Evolutionary conservation across 805 yeast genomes (phyloP), one percentile per base, ranked within the genome.

Genomic region (Barnettozyma populi): DNA sequence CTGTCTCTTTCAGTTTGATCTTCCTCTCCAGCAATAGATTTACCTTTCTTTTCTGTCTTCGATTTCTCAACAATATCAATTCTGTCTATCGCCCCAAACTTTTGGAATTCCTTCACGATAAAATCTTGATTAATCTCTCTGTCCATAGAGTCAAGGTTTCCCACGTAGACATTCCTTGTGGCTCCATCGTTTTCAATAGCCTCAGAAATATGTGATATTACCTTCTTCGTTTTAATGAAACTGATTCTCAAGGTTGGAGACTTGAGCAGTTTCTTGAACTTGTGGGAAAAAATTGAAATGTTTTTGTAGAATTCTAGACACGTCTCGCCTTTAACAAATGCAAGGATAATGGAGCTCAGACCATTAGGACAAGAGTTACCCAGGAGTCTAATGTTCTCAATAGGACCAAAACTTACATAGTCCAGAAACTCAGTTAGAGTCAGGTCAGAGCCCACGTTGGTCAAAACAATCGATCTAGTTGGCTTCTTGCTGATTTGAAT

Each of bases 121-220:
- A 67, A 69, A 0, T 61, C 64, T 46, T 69, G 78, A 44, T 65
- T 64, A 18, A 75, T 68, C 7, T 55, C 61, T 36, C 58, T 59
- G 27, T 73, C 63, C 13, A 68, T 57, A 35, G 79, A 79, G 48
- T 80, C 77, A 46, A 90, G 70, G 54, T 80, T 80, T 13, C 97
- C 96, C 50, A 92, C 72, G 61, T 86, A 90, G 20, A 92, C 96
- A 62, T 90, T 90, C 70, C 99, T 80, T 19, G 97, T 87, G 2
- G 98, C 98, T 38, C 90, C 89, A 56, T 88, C 92, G 53, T 87
- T 79, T 48, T 81, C 80, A 45, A 94, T 86, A 6, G 70, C 68
- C 13, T 62, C 51, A 19, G 66, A 52, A 29, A 61, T 55, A 44
- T 54, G 52, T 7, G 61, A 52, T 7, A 59, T 38, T 5, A 54